Conservation (phyloP, 1,139 yeast species). For the Pichia sp. region DNA sequence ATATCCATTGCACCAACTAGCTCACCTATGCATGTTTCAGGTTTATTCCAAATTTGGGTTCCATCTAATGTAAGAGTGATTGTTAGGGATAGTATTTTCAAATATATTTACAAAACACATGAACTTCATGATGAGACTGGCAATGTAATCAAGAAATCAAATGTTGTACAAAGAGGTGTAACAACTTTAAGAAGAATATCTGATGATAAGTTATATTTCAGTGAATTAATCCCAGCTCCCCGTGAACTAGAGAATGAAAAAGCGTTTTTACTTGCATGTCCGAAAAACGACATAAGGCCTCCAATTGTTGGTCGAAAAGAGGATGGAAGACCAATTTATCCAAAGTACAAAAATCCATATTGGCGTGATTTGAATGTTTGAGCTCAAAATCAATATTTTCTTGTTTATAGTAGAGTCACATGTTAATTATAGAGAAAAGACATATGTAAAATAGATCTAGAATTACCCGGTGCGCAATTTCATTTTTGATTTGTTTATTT, state of each 20-base stretch:
- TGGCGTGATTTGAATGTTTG: conserved; percentile 15
- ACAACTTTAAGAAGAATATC: conserved; percentile 13
- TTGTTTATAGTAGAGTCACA: background rate
- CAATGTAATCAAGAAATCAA: conserved; percentile 12
- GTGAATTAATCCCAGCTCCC: conserved; percentile 19
- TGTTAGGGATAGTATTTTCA: conserved; percentile 34
- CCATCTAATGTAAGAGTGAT: conserved; percentile 40
- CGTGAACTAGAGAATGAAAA: conserved; percentile 13
- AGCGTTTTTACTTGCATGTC: conserved; percentile 15
- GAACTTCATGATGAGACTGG: conserved; percentile 14
- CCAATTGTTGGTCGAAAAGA: background rate
- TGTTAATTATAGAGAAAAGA: too few relatives aligned
- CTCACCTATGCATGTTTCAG: conserved; percentile 25
- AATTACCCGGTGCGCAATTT: too few relatives aligned
- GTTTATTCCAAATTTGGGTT: conserved; percentile 45
- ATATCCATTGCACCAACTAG: conserved; percentile 52
- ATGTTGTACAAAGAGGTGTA: conserved; percentile 12
- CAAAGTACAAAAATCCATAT: conserved; percentile 18
- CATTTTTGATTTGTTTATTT: too few relatives aligned
- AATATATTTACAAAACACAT: conserved; percentile 26
- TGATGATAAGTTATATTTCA: conserved; percentile 17
- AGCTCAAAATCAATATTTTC: background rate
- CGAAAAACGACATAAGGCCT: conserved; percentile 5
- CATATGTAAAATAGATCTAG: too few relatives aligned
- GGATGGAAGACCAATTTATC: background rate